Evolutionary conservation across 495 filamentous ascomycete species (phyloP).

Genomic region (Pseudomonodictys pantanalensis): DNA sequence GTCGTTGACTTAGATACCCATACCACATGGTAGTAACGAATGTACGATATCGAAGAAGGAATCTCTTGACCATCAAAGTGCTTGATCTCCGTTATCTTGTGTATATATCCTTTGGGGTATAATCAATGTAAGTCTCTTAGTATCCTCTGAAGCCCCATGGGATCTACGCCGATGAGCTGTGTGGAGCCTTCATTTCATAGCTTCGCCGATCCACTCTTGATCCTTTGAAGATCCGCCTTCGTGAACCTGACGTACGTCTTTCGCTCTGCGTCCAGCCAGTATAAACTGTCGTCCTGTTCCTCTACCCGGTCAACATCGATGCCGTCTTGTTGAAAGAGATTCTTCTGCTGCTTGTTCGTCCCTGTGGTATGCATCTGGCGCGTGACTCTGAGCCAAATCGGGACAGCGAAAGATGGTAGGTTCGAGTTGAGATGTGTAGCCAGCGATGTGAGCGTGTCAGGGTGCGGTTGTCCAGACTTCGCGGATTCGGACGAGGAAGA

Average conservation of each 20-base stretch:
- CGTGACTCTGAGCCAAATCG: slow-evolving; percentile 71
- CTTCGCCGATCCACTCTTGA: slow-evolving; percentile 67
- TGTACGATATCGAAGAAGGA: too few relatives aligned
- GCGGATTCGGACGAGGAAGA: slow-evolving; percentile 1
- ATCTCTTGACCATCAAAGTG: too few relatives aligned
- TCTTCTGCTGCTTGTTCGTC: slow-evolving; percentile 86
- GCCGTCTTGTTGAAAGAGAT: slow-evolving; percentile 65
- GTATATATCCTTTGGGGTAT: too few relatives aligned
- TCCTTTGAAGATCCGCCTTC: slow-evolving; percentile 61
- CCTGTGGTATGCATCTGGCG: slow-evolving; percentile 66
- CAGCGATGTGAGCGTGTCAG: slow-evolving; percentile 12
- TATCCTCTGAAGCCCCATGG: too few relatives aligned
- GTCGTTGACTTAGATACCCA: too few relatives aligned
- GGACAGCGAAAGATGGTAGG: slow-evolving; percentile 73
- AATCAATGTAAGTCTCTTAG: too few relatives aligned
- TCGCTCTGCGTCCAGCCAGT: slow-evolving; percentile 55
- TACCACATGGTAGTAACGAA: too few relatives aligned
- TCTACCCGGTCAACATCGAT: slow-evolving; percentile 61
- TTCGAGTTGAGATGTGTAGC: slow-evolving; percentile 49
- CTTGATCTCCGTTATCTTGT: too few relatives aligned
- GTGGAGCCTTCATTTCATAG: too few relatives aligned
- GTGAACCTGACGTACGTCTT: slow-evolving; percentile 67
- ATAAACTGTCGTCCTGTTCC: slow-evolving; percentile 57
- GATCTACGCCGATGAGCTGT: too few relatives aligned
- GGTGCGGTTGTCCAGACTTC: neutral